These are phyloP conservation scores for Wickerhamiella slavikovae DNA, from an alignment of 805 yeast species.

Conservation along the genomic window DNA sequence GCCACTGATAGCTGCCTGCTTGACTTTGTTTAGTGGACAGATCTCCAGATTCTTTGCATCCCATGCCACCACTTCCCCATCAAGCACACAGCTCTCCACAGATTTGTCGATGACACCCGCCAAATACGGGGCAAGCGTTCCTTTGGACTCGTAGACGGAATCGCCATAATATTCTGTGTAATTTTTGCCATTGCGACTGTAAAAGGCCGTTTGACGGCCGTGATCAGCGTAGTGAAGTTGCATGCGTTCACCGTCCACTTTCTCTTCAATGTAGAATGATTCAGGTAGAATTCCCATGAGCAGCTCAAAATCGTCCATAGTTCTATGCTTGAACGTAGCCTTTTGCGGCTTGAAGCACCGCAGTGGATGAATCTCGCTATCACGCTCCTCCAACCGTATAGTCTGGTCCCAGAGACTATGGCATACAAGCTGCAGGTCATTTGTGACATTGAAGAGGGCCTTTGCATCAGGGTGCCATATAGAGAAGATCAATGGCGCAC, in stretches of 20 bases:
- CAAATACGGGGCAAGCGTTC: conserved; percentile 35
- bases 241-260: conserved; percentile 83
- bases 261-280: conserved; percentile 66
- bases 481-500: conserved; percentile 35
- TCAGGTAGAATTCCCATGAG: conserved; percentile 19
- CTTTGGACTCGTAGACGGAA: conserved; percentile 20
- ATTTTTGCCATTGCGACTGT: conserved; percentile 51
- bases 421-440: conserved; percentile 40
- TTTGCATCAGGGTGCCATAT: conserved; percentile 69
- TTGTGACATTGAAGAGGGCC: conserved; percentile 41
- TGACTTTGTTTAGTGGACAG: conserved; percentile 65
- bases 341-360: conserved; percentile 60
- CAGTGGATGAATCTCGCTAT: conserved; percentile 25
- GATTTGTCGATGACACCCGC: conserved; percentile 15
- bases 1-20: conserved; percentile 37
- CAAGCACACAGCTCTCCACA: conserved; percentile 30
- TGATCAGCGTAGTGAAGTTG: conserved; percentile 43
- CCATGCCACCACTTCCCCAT: conserved; percentile 89
- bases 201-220: conserved; percentile 28
- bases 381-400: conserved; percentile 22
- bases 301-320: conserved; percentile 30
- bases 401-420: conserved; percentile 32
- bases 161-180: conserved; percentile 52
- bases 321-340: conserved; percentile 32
- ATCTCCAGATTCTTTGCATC: conserved; percentile 32